Conservation (phyloP, 2,329 filamentous ascomycete genomes). For the Pseudomassariella vexata region DNA sequence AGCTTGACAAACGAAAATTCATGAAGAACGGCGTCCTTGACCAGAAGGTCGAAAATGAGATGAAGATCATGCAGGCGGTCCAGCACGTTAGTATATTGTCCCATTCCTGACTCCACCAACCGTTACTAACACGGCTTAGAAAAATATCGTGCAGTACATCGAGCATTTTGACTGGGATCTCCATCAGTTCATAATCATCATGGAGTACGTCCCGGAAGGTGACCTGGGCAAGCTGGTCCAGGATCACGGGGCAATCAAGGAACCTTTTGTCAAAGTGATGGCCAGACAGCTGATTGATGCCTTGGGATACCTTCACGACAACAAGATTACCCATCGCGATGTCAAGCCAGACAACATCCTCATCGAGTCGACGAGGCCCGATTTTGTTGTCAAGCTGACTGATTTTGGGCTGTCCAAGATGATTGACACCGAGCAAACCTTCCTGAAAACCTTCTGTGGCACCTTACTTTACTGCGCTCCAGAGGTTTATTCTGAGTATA, state of each 20-base stretch:
- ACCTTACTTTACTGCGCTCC: constrained; percentile 94
- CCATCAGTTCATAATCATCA: constrained; percentile 89
- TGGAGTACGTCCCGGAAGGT: constrained; percentile 83
- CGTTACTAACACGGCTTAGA: constrained; percentile 36
- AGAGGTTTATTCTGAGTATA: constrained; percentile 80
- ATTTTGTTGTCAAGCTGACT: constrained; percentile 77
- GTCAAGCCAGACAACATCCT: constrained; percentile 98
- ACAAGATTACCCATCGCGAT: constrained; percentile 94
- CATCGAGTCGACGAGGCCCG: constrained; percentile 63
- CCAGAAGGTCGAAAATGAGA: constrained; percentile 91
- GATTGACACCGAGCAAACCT: constrained; percentile 83
- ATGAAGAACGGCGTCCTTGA: constrained; percentile 89
- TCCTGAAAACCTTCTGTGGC: constrained; percentile 92
- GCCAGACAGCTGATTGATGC: constrained; percentile 74
- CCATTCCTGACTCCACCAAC: neutral
- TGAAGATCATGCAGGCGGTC: constrained; percentile 88
- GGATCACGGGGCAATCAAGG: constrained; percentile 56
- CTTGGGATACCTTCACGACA: constrained; percentile 77
- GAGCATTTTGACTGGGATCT: constrained; percentile 80
- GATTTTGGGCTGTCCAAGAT: constrained; percentile 97
- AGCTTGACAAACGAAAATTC: constrained; percentile 87
- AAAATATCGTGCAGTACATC: constrained; percentile 86
- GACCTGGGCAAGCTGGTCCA: constrained; percentile 73
- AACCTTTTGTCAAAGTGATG: constrained; percentile 65
- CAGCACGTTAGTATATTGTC: constrained; percentile 61